Evolutionary conservation across 257 asterid genomes (phyloP).

Genomic region (Buddleja alternifolia): DNA sequence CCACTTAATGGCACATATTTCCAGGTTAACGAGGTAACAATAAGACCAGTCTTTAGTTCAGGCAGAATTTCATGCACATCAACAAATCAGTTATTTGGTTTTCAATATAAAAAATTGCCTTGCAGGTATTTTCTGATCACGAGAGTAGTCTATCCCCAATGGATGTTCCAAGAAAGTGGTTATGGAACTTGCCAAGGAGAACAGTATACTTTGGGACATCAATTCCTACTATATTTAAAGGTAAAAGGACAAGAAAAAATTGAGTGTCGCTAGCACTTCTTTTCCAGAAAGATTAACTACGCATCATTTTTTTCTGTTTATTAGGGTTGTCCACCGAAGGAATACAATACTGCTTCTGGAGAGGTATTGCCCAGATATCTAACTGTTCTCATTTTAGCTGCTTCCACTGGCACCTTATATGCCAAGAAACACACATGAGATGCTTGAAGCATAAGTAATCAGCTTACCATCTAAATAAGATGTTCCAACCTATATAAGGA

Average conservation of each 20-base stretch:
- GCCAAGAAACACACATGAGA: slow-evolving; percentile 2
- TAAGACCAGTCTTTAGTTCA: slow-evolving; percentile 27
- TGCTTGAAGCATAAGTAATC: slow-evolving; percentile 20
- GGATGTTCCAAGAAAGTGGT: slow-evolving; percentile 82
- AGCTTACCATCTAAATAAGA: slow-evolving; percentile 20
- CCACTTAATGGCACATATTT: slow-evolving; percentile 97
- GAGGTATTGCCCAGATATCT: slow-evolving; percentile 57
- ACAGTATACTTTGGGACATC: slow-evolving; percentile 98
- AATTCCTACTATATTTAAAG: slow-evolving; percentile 86
- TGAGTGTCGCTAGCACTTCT: slow-evolving; percentile 1
- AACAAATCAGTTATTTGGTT: slow-evolving; percentile 18
- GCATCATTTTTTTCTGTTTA: slow-evolving; percentile 28
- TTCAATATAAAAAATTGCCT: slow-evolving; percentile 11
- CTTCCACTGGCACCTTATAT: slow-evolving; percentile 26
- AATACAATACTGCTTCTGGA: slow-evolving; percentile 95
- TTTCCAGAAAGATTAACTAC: slow-evolving; percentile 26
- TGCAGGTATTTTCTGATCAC: slow-evolving; percentile 94
- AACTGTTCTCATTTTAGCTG: slow-evolving; percentile 17
- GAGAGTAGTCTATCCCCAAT: slow-evolving; percentile 83
- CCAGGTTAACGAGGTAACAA: slow-evolving; percentile 92
- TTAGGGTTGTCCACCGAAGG: slow-evolving; percentile 81
- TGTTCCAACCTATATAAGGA: slow-evolving; percentile 1
- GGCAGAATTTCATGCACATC: slow-evolving; percentile 16
- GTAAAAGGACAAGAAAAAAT: slow-evolving; percentile 41
- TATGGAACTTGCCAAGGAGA: slow-evolving; percentile 88